Evolutionary conservation across 441 rosid species (phyloP), one percentile per base, ranked within the genome.

Genomic region (Gossypium trilobum): DNA sequence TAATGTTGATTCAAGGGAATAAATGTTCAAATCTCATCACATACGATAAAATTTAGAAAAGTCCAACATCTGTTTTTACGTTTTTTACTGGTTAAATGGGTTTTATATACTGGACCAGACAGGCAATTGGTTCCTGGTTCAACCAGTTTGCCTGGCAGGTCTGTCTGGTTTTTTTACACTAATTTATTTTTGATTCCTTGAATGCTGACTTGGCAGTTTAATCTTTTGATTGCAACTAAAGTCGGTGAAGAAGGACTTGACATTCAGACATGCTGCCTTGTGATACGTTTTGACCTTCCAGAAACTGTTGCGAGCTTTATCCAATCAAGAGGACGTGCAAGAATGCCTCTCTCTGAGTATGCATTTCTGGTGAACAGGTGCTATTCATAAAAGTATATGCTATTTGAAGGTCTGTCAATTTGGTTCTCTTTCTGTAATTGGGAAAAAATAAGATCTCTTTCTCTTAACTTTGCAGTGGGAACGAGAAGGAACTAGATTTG

Each of bases 241-340:
- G 97, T 95, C 64, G 99, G 96, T 78, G 97, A 95, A 86, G 99
- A 95, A 83, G 99, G 99, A 74, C 97, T 92, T 70, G 99, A 95
- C 82, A 91, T 95, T 75, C 97, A 91, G 86, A 92, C 96, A 71
- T 92, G 99, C 87, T 92, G 99, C 81, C 97, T 95, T 73, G 99
- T 95, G 74, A 82, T 95, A 77, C 91, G 99, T 61, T 95, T 89
- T 79, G 99, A 95, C 87, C 91, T 92, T 81, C 99, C 99, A 54
- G 97, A 95, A 87, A 89, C 95, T 73, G 96, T 92, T 62, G 81
- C 97, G 69, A 95, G 99, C 86, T 95, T 95, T 83, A 95, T 92
- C 75, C 99, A 95, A 86, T 95, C 99, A 11, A 88, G 99, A 85
- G 97, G 99, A n/a, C 99, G 99, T 16, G 99, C 99, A 61, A 85